Percentiles rank a stretch among this genome's conserved stretches.
Conservation (phyloP, 1,139 yeast species). For the Candida sp. region DNA sequence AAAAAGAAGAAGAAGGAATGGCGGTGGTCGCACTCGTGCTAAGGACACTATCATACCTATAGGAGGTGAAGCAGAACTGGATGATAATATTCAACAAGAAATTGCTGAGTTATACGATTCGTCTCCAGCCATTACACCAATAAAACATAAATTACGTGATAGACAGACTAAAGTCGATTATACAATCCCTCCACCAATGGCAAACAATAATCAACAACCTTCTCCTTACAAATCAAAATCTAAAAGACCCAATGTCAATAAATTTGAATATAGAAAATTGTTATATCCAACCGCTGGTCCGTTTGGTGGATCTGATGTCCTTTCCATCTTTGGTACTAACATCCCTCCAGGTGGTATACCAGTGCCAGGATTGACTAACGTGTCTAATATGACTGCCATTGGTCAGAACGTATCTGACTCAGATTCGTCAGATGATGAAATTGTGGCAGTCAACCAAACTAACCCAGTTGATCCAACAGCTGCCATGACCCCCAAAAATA, state of each 20-base stretch:
- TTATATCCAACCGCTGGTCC: conserved; percentile 97
- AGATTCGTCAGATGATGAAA: conserved; percentile 71
- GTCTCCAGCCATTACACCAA: conserved; percentile 45
- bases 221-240: conserved; percentile 13
- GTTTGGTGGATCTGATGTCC: conserved; percentile 89
- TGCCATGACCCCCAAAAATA: conserved; percentile 11
- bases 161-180: conserved; percentile 72
- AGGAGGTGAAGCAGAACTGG: conserved; percentile 22
- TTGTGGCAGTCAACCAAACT: conserved; percentile 32
- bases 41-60: conserved; percentile 18
- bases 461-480: conserved; percentile 15
- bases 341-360: conserved; percentile 52
- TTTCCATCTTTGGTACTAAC: conserved; percentile 70
- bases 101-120: conserved; percentile 52
- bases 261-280: conserved; percentile 53
- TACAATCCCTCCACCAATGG: conserved; percentile 81
- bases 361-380: conserved; percentile 31
- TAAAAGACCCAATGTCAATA: conserved; percentile 28
- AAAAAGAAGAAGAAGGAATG: conserved; percentile 15
- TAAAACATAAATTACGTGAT: conserved; percentile 68
- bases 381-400: conserved; percentile 42
- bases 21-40: conserved; percentile 18
- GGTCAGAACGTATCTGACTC: conserved; percentile 53
- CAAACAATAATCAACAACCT: conserved; percentile 40
- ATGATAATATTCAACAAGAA: conserved; percentile 45